Evolutionary conservation across 208 protist species (phyloP), one percentile per base, ranked within the genome.

Genomic region (Trichomonas vaginalis): DNA sequence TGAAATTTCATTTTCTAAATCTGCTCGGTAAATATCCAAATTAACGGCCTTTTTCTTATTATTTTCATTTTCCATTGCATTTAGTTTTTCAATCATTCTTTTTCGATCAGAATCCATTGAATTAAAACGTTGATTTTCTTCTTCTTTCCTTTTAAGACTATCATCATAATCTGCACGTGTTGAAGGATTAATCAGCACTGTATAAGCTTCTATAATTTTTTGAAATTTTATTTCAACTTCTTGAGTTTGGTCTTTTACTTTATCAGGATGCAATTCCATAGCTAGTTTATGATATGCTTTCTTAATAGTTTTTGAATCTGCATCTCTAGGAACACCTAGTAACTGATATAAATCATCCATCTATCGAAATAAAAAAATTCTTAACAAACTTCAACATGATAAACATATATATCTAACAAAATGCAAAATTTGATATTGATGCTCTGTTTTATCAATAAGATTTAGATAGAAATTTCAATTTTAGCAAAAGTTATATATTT

Each of bases 241-340:
- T 83, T 45, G 21, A 40, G 17, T 37, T 14, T 82, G 37, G 27
- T 42, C 92, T 88, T 40, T 40, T 14, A 27, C 45, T 95, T 97
- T 97, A 95, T 97, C 97, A 23, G 97, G 97, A 95, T 97, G 97
- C 42, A 96, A 80, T 88, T 97, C 96, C 27, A 97, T 88, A 37
- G 97, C 97, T 23, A 96, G 6, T 87, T 97, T 97, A 37, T 96
- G 83, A 62, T 97, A 97, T 40, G 96, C 95, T 86, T 97, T 97
- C 56, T 97, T 97, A 51, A 97, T 97, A 51, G 82, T 87, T 21
- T 42, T 21, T 35, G 46, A 14, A 82, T 88, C 47, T 32, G 95
- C 96, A 79, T 86, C 87, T 95, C 96, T 96, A 0, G 95, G 39
- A 0, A 97, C 95, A 42, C 95, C 96, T 12, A 97, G 95, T 56